Evolutionary conservation across 1,139 yeast genomes (phyloP), one percentile per base, ranked within the genome.

Genomic region (Protomyces macrosporus): DNA sequence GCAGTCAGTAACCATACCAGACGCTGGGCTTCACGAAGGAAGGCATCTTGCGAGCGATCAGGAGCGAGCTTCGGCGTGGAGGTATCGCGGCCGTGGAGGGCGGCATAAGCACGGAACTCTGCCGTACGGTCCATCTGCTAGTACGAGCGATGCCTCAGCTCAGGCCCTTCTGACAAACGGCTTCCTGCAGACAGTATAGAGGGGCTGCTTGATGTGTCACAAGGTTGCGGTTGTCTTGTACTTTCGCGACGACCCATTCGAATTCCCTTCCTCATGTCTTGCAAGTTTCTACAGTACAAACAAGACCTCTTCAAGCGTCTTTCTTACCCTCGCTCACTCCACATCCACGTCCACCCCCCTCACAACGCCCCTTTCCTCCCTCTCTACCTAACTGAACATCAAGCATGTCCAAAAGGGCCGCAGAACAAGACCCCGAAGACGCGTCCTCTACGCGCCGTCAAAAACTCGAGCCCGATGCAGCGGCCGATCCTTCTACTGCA

Each of bases 141-240:
- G 23, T 23, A 23, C 1, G 23, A 23, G 23, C 23, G 23, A 23
- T 23, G 23, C 23, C 23, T 23, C 2, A 23, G 23, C 23, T 23
- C 2, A 23, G 23, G 1, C 23, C 2, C 23, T 23, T 23, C 23
- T 23, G 23, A 78, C 3, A 23, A 23, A 23, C 23, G 23, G 1
- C 23, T 23, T 23, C 23, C 2, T 23, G 23, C 2, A 23, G 23
- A 23, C 23, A 23, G 2, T 23, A 2, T 23, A 23, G 23, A 23
- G 23, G 23, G 2, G 23, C 23, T 23, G 23, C 23, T 23, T 23
- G 23, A 23, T 23, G 23, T 23, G 23, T 23, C 2, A 2, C 23
- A 1, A 1, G 23, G 23, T 23, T 23, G 23, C 23, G n/a, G n/a
- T 23, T 23, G 23, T 23, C 23, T 23, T 23, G 23, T 23, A 23